Evolutionary conservation across 768 basidiomycete genomes (phyloP), one percentile per base, ranked within the genome.

Genomic region (Lactarius tabidus): DNA sequence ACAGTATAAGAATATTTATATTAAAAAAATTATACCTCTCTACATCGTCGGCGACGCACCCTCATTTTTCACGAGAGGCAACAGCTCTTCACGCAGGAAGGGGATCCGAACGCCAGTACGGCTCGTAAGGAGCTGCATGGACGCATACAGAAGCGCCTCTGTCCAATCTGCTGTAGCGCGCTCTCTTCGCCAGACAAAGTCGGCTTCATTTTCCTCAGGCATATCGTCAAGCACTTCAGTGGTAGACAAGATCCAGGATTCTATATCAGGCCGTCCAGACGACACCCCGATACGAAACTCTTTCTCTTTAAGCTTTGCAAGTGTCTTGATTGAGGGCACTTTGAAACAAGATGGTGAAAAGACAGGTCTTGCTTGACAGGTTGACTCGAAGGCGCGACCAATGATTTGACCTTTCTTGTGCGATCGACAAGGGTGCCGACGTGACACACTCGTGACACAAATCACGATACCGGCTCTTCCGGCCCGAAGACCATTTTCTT

Each of bases 1-100:
- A 68, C 64, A 35, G 39, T 39, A 38, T 54, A 65, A 35, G 31
- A 62, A 38, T n/a, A 62, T 20, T 64, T 14, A 60, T 43, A 26
- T 48, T 1, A 18, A 29, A 61, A 57, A 48, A 41, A 35, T 36
- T 38, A 64, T 10, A 48, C 59, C 17, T 55, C 38, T n/a, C 36
- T 31, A 20, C 53, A 9, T 33, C 23, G 45, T n/a, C 31, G 29
- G 64, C 63, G 20, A 76, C 81, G 45, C 70, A 86, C 90, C 85
- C 75, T 77, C 82, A 73, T 85, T 79, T 65, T 79, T 80, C 9
- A 81, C 81, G 33, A 91, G 73, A 62, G 82, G 79, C 38, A 84
- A 65, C 48, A 91, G 71, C 63, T 88, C 85, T 39, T 89, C 87
- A 54, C 79, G 77, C 31, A 91, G 73, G 70, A 91, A 90, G n/a